These are phyloP conservation scores for Prunus mume DNA, from an alignment of 306 rosid genomes.

Conservation along the genomic window DNA sequence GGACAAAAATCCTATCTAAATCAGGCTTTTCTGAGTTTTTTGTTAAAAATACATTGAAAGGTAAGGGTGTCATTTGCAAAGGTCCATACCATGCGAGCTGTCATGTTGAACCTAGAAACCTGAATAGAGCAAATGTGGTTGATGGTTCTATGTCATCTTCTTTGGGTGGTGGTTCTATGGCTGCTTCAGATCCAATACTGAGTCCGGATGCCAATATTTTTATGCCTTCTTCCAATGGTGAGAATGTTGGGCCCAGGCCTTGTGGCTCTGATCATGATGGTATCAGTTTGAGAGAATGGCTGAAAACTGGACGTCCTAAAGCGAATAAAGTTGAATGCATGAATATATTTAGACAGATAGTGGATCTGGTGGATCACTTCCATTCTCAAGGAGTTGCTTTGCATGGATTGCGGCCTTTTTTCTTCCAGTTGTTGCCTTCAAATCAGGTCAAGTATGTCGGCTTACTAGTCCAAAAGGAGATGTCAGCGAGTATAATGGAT, in stretches of 20 bases:
- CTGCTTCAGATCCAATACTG: conserved; percentile 35
- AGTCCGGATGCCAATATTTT: conserved; percentile 35
- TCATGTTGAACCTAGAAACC: conserved; percentile 41
- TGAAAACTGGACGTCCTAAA: conserved; percentile 45
- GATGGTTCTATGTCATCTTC: conserved; percentile 36
- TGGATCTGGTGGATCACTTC: conserved; percentile 60
- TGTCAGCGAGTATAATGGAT: conserved; percentile 30
- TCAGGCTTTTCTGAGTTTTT: conserved; percentile 86
- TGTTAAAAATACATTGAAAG: conserved; percentile 70
- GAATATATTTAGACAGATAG: conserved; percentile 65
- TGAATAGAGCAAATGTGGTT: conserved; percentile 37
- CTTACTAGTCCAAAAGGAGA: conserved; percentile 42
- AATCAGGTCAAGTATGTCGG: conserved; percentile 63
- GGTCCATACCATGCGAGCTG: conserved; percentile 41
- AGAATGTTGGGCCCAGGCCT: conserved; percentile 25
- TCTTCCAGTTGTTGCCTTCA: conserved; percentile 52
- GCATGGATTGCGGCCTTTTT: conserved; percentile 67
- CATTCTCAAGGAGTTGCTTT: conserved; percentile 70
- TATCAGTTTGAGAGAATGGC: conserved; percentile 78
- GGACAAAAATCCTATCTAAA: conserved; percentile 79
- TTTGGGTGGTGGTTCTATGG: conserved; percentile 18
- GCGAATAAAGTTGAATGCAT: conserved; percentile 58
- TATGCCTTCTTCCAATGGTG: conserved; percentile 30
- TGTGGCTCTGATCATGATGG: conserved; percentile 49
- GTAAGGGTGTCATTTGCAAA: conserved; percentile 68